Evolutionary conservation across 176 grass and related monocot genomes (phyloP).

Genomic region (Phragmites australis): DNA sequence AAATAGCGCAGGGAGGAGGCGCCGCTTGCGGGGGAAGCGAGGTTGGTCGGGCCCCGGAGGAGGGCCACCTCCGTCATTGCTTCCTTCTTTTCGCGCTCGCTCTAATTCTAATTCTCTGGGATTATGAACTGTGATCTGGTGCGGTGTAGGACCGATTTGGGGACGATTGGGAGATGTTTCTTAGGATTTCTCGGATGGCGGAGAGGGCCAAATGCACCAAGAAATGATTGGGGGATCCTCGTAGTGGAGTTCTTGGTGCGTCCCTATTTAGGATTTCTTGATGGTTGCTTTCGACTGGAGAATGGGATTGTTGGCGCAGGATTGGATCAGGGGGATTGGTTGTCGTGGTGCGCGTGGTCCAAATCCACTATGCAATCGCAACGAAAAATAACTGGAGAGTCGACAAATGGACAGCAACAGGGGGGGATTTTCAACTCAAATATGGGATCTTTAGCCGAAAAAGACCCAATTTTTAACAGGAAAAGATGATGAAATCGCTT

Average conservation of each 20-base stretch:
- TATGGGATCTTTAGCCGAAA: slow-evolving; percentile 36
- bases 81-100: slow-evolving; percentile 26
- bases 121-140: slow-evolving; percentile 36
- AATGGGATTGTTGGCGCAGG: slow-evolving; percentile 22
- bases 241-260: slow-evolving; percentile 52
- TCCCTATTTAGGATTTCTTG: slow-evolving; percentile 27
- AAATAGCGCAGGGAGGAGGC: slow-evolving; percentile 45
- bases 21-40: slow-evolving; percentile 52
- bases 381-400: not conserved
- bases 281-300: slow-evolving; percentile 14
- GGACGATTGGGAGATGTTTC: slow-evolving; percentile 3
- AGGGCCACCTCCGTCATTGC: slow-evolving; percentile 70
- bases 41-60: slow-evolving; percentile 49
- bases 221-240: slow-evolving; percentile 41
- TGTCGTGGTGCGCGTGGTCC: slow-evolving; percentile 47
- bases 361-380: slow-evolving; percentile 27
- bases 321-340: not conserved
- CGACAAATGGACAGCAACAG: slow-evolving; percentile 25
- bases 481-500: slow-evolving; percentile 21
- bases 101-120: slow-evolving; percentile 44
- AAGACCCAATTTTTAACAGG: slow-evolving; percentile 28
- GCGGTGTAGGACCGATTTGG: slow-evolving; percentile 33
- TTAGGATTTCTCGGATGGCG: slow-evolving; percentile 35
- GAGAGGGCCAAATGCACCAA: slow-evolving; percentile 29
- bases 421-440: not conserved